Conservation (phyloP, 805 yeast genomes). For the Middelhovenomyces tepae region DNA sequence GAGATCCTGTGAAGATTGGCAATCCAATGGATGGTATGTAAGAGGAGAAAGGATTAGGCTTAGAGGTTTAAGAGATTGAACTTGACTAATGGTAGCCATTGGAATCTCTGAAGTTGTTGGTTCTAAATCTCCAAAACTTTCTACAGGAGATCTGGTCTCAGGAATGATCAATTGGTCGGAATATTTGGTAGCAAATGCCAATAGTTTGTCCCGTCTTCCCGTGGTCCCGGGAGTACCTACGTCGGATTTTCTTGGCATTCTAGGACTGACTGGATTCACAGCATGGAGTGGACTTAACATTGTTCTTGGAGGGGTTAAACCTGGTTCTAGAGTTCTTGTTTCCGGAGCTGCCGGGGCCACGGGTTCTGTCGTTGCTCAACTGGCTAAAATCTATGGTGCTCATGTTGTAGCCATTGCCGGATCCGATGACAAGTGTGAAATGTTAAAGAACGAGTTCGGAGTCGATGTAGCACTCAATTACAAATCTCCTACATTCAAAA, state of each 20-base stretch:
- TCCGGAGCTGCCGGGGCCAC: slow-evolving; percentile 32
- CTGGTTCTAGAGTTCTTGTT: slow-evolving; percentile 29
- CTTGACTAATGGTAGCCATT: too few species aligned
- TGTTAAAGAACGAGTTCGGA: slow-evolving; percentile 36
- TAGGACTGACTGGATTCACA: slow-evolving; percentile 38
- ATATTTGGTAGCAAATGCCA: slow-evolving; percentile 10
- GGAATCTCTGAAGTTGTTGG: too few species aligned
- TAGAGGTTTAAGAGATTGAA: too few species aligned
- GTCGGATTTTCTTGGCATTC: slow-evolving; percentile 26
- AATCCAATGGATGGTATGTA: too few species aligned
- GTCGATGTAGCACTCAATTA: slow-evolving; percentile 37
- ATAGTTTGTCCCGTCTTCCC: background rate
- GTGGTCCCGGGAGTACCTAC: slow-evolving; percentile 8
- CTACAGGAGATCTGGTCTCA: background rate
- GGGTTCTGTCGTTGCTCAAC: background rate
- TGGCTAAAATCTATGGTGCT: slow-evolving; percentile 6
- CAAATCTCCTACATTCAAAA: slow-evolving; percentile 8
- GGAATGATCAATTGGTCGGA: slow-evolving; percentile 5
- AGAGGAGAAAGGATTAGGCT: too few species aligned
- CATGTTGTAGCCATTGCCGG: slow-evolving; percentile 39
- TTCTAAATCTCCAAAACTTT: too few species aligned
- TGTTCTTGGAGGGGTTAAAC: slow-evolving; percentile 28
- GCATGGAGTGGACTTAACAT: slow-evolving; percentile 36
- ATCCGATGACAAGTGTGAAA: slow-evolving; percentile 32
- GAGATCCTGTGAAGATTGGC: too few species aligned